Evolutionary conservation across 1,139 yeast species (phyloP), one percentile per base, ranked within the genome.

Genomic region (Zygoascus sp.): DNA sequence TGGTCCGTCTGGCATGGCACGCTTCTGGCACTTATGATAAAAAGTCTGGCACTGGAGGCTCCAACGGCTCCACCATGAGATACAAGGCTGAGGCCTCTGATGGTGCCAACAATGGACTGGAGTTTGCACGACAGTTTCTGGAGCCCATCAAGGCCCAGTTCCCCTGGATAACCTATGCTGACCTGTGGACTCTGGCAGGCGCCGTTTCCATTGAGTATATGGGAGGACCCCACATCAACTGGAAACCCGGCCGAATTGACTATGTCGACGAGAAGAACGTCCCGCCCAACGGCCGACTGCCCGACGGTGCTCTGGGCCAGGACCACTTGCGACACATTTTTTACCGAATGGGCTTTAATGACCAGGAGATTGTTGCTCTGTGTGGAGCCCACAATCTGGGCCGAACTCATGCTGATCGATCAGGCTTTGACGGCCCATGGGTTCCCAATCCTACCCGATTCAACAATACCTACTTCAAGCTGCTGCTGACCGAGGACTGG

Each of bases 361-460:
- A 78, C 58, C 75, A 73, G 57, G 87, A 81, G 60, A 76, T 79
- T 23, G 88, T 81, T 9, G 79, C 80, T 1, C 64, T 81, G 35
- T 65, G 77, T 30, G 88, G 88, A 10, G 83, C 83, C 2, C 87
- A 81, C 63, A 75, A 79, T 28, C 62, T 81, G 20, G 88, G 88
- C 15, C 69, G 86, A 37, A 78, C 85, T 55, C 87, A 81, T 58
- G 71, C 74, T 45, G 66, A 73, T 53, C 54, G 69, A 60, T 64
- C 71, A 21, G 97, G 96, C 2, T 90, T 72, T 64, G 94, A 84
- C 53, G 97, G 97, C 44, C 96, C 96, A 44, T 90, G 97, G 97
- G 94, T 92, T 48, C 92, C 90, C 50, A 81, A 89, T 35, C 86
- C 88, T 58, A 89, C 89, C 57, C 72, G 77, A 67, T 86, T 90